Evolutionary conservation across 2,329 filamentous ascomycete species (phyloP).

Genomic region (Cladosporium oxysporum): DNA sequence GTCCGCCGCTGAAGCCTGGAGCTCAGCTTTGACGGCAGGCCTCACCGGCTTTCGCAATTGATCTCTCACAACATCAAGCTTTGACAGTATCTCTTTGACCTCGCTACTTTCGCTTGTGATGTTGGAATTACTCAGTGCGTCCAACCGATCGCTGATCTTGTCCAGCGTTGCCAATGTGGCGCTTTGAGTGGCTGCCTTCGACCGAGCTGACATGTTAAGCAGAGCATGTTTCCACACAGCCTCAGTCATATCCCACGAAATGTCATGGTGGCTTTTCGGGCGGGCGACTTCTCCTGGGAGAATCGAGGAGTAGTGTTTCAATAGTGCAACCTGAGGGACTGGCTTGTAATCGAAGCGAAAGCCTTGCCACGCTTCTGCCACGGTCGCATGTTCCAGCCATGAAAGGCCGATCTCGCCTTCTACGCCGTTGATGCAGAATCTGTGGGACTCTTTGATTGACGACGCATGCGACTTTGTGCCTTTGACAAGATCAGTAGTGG

Average conservation of each 20-base stretch:
- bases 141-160: neutral
- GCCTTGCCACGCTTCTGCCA: slow-evolving; percentile 16
- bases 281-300: slow-evolving; percentile 6
- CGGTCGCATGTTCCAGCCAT: neutral
- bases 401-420: neutral
- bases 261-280: neutral
- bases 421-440: neutral
- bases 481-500: slow-evolving; percentile 7
- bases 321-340: slow-evolving; percentile 7
- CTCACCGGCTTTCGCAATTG: neutral
- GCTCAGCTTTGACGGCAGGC: slow-evolving; percentile 1
- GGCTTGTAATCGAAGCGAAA: slow-evolving; percentile 14
- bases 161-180: neutral
- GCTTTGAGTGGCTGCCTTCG: neutral
- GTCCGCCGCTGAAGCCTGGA: neutral
- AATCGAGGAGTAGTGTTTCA: slow-evolving; percentile 15
- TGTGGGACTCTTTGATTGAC: slow-evolving; percentile 4
- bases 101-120: neutral
- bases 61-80: neutral
- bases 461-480: neutral
- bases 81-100: neutral
- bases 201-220: slow-evolving; percentile 11
- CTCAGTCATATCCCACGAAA: neutral
- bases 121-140: neutral
- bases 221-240: slow-evolving; percentile 11